Conservation (phyloP, 2,329 filamentous ascomycete species). For the Aspergillus jensenii region DNA sequence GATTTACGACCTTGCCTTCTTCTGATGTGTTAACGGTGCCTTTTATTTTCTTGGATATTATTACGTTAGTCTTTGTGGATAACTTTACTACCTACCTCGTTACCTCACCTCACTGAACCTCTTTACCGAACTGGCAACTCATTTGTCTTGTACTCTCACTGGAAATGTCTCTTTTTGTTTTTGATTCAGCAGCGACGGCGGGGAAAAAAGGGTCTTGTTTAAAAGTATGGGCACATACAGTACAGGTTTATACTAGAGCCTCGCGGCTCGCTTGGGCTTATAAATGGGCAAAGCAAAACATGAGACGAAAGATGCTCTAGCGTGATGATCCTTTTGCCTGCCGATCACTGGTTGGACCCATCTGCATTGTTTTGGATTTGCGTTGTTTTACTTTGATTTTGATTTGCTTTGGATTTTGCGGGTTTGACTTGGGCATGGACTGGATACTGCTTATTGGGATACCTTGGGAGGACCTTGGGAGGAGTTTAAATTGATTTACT, state of each 20-base stretch:
- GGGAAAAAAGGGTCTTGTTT: constrained; percentile 5
- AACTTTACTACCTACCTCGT: neutral
- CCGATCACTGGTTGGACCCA: neutral
- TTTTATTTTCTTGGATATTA: constrained; percentile 5
- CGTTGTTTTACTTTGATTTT: neutral
- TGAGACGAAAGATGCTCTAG: neutral
- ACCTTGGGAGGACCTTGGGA: constrained; percentile 6
- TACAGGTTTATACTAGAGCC: constrained; percentile 5
- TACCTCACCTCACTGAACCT: neutral
- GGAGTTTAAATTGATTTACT: neutral
- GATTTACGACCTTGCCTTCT: constrained; percentile 21
- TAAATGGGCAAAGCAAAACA: neutral
- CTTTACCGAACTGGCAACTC: neutral
- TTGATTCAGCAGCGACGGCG: constrained; percentile 4
- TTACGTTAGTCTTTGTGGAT: constrained; percentile 12
- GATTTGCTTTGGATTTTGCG: neutral
- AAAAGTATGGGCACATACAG: constrained; percentile 15
- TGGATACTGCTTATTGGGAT: constrained; percentile 1
- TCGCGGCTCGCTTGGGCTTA: constrained; percentile 11
- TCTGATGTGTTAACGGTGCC: constrained; percentile 13
- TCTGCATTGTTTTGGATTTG: neutral
- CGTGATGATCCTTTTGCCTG: constrained; percentile 1
- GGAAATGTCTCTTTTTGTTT: constrained; percentile 5
- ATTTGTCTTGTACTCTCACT: constrained; percentile 3
- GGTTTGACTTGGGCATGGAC: neutral